These are phyloP conservation scores for Canavalia ensiformis DNA, from an alignment of 306 rosid genomes.

Conservation along the genomic window DNA sequence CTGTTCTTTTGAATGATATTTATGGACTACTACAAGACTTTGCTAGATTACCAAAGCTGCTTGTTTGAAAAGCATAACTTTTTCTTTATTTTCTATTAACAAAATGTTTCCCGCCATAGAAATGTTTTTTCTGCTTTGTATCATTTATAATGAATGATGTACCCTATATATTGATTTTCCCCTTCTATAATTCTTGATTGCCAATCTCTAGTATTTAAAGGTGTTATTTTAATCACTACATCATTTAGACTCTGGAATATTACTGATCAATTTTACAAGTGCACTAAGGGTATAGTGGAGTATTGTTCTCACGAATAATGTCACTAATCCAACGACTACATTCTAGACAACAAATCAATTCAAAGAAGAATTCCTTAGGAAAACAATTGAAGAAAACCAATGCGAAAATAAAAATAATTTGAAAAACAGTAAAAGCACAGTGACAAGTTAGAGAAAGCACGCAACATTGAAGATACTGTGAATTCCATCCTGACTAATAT, in stretches of 20 bases:
- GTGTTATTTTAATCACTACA: background rate
- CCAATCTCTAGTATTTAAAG: background rate
- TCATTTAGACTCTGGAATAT: background rate
- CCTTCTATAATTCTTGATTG: constrained; percentile 1
- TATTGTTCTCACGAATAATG: background rate
- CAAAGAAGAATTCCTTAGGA: background rate
- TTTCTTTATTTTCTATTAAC: background rate
- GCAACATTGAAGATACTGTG: background rate
- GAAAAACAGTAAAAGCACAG: background rate
- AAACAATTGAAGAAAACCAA: background rate
- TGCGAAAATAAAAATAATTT: no score
- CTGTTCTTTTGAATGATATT: background rate
- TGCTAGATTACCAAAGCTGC: constrained; percentile 15
- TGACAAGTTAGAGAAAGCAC: background rate
- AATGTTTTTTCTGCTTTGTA: background rate
- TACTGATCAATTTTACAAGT: background rate
- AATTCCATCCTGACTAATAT: background rate
- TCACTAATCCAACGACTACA: background rate
- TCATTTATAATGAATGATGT: background rate
- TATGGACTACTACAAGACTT: background rate
- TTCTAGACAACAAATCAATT: background rate
- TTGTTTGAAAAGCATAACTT: background rate
- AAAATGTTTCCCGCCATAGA: background rate
- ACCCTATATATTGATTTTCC: background rate
- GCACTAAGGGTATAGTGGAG: background rate